Percentiles rank a stretch among this genome's conserved stretches.
Evolutionary conservation across 352 stramenopile species (phyloP).

Genomic region (Globisporangium barbulae): DNA sequence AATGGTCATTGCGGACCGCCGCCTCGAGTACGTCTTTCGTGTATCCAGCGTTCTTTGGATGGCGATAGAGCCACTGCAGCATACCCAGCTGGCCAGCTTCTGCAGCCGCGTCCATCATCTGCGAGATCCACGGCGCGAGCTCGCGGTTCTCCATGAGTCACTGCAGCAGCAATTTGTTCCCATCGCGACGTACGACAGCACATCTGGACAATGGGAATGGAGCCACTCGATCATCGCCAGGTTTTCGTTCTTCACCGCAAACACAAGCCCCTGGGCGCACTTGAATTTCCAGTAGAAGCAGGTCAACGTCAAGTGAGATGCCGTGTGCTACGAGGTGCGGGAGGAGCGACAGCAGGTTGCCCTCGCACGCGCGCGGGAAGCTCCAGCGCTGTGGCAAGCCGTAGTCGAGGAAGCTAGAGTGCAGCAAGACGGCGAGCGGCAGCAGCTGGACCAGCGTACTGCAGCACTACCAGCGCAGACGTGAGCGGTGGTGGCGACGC

Average conservation of each 20-base stretch:
- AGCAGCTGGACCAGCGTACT: neutral
- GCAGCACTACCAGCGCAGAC: no score
- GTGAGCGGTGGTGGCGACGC: no score
- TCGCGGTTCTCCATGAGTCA: neutral
- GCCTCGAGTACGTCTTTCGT: neutral
- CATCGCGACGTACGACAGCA: neutral
- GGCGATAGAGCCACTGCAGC: constrained; percentile 1
- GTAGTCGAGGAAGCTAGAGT: neutral
- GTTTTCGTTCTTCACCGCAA: neutral
- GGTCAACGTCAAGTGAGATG: neutral
- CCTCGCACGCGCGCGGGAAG: neutral
- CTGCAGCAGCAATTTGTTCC: neutral
- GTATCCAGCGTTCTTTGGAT: constrained; percentile 1
- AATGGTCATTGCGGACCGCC: neutral
- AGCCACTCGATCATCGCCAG: neutral
- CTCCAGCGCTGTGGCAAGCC: neutral
- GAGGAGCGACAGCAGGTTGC: neutral
- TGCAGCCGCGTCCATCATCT: neutral
- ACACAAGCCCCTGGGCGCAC: neutral
- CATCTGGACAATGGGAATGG: neutral
- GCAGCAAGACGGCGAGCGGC: neutral
- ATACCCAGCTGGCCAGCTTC: neutral
- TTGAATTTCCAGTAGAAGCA: neutral
- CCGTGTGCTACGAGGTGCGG: neutral
- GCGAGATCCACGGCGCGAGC: neutral